Base-by-base conservation (phyloP, 2,329 filamentous ascomycete species). In the Pleoardoris graminearum region DNA sequence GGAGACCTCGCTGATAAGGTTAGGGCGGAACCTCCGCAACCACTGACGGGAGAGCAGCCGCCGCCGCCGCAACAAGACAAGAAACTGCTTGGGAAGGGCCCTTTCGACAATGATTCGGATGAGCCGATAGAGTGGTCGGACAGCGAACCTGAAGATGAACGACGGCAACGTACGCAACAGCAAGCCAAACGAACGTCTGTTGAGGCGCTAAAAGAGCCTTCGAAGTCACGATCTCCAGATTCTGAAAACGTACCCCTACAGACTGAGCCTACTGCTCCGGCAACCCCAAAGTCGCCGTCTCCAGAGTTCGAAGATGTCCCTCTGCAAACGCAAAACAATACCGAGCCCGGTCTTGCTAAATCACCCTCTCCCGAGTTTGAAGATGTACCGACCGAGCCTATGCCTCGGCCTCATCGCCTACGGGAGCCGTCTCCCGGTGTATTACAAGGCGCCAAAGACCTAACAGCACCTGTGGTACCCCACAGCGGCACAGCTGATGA, bases 61-160 rank as follows among this genome's bases (percentile, higher is more conserved):
- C 53, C 56, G 32, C 62, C 61, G 38, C 62, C 62, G 23, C 38
- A 19, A 7, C 67, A 66, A 48, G 61, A 66, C 33, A 51, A 53
- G 25, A 47, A 53, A 5, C 38, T 59, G 14, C 3, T 53, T 10
- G 63, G 54, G 33, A 66, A 61, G 23, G 57, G 32, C 0, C 63
- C 66, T 7, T 64, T 66, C 38, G 54, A 52, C 7, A 61, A 66
- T 37, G 66, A 74, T 16, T 71, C 69, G 1, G 73, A 75, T 21
- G 69, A 76, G 45, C 63, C 57, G 5, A 60, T 78, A 29, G 79
- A 82, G 1, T 84, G 81, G 82, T 80, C 80, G 3, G 80, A 80
- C 30, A 83, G 81, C 56, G 80, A 83, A 22, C 61, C 63, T 25
- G 70, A 72, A 45, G 53, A 59, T 5, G 65, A 66, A 37, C 51